phyloP scores from a whole-genome alignment of 805 yeast genomes.

The Kluyveromyces starmeri region DNA sequence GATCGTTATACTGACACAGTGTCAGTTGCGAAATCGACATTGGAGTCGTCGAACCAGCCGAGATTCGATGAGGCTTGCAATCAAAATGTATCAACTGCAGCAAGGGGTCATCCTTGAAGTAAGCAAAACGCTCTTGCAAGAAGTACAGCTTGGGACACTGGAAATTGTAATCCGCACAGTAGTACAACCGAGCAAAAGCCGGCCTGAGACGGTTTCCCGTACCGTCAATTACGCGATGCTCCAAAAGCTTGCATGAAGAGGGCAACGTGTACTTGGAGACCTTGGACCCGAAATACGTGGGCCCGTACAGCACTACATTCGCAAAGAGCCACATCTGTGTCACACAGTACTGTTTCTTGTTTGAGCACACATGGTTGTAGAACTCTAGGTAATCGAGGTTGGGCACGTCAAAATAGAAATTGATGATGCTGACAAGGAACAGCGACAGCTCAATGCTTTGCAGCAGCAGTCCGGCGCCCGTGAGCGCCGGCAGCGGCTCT shows the following conservation, averaged over 20 bases:
- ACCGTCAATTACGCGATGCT: not conserved
- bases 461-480: conserved; percentile 7
- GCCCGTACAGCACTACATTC: conserved; percentile 9
- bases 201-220: not conserved
- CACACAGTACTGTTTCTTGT: conserved; percentile 9
- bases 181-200: not conserved
- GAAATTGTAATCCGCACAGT: not conserved
- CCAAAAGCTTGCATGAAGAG: not conserved
- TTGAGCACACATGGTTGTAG: conserved; percentile 11
- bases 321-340: conserved; percentile 11
- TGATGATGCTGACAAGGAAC: conserved; percentile 13
- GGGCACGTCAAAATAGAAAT: conserved; percentile 19
- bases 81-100: not conserved
- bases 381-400: conserved; percentile 12
- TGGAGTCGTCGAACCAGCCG: not conserved
- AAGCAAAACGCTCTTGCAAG: not conserved
- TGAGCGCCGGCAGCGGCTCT: conserved; percentile 1
- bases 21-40: not conserved
- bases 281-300: conserved; percentile 3
- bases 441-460: conserved; percentile 8
- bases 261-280: not conserved
- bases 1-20: conserved; percentile 1
- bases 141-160: conserved; percentile 1
- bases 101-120: not conserved
- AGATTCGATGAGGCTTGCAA: not conserved